Conservation (phyloP, 2,329 filamentous ascomycete species). For the Fusarium floridanum region DNA sequence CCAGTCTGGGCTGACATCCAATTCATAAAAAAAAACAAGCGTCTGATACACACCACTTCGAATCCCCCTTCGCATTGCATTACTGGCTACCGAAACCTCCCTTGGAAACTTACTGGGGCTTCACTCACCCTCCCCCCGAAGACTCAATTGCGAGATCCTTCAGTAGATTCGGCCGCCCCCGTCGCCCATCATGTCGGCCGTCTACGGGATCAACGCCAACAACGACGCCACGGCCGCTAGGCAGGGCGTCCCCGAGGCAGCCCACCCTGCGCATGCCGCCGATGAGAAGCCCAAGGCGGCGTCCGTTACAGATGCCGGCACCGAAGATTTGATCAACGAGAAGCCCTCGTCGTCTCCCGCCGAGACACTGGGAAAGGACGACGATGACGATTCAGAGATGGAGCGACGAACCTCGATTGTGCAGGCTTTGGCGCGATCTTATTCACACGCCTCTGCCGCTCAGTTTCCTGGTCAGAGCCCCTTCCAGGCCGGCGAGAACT, state of each 20-base stretch:
- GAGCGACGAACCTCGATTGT: conserved; percentile 65
- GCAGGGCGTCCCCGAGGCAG: conserved; percentile 54
- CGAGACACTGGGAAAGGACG: conserved; percentile 48
- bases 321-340: conserved; percentile 42
- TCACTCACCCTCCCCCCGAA: conserved; percentile 5
- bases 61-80: not conserved
- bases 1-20: conserved; percentile 2
- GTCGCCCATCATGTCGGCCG: conserved; percentile 40
- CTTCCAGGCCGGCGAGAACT: conserved; percentile 62
- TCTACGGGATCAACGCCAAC: conserved; percentile 53
- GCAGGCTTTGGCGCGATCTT: conserved; percentile 67
- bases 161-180: conserved; percentile 19
- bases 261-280: conserved; percentile 34
- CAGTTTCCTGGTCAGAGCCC: conserved; percentile 58
- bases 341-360: conserved; percentile 46
- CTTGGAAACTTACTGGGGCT: conserved; percentile 11
- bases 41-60: not conserved
- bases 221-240: conserved; percentile 63
- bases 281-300: conserved; percentile 50
- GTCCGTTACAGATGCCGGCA: conserved; percentile 54
- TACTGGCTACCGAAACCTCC: conserved; percentile 8
- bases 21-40: conserved; percentile 2
- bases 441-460: conserved; percentile 62
- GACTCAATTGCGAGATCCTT: conserved; percentile 35
- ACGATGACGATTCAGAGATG: conserved; percentile 57